Percentiles rank a stretch among this genome's conserved stretches.
phyloP scores from a whole-genome alignment of 2,329 filamentous ascomycete genomes.

The Penicillium janthinellum region DNA sequence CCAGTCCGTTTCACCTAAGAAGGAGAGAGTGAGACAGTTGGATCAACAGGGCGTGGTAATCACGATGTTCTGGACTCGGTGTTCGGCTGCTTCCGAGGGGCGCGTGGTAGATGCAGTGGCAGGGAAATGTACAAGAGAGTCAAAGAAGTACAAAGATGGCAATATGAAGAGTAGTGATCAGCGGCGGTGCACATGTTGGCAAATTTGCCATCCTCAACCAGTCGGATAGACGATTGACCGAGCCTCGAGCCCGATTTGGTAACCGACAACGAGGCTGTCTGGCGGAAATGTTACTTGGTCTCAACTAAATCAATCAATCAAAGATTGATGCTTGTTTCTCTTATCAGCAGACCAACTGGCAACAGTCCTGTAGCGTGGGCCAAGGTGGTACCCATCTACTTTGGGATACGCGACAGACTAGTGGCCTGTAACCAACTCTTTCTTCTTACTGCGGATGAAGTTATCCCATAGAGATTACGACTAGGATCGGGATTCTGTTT shows the following conservation, averaged over 20 bases:
- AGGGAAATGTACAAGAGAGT: no score
- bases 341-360: not conserved
- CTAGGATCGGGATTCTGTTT: not conserved
- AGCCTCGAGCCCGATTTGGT: not conserved
- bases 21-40: not conserved
- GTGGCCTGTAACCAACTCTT: not conserved
- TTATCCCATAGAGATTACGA: not conserved
- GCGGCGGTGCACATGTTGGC: not conserved
- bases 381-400: not conserved
- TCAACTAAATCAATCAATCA: not conserved
- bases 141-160: not conserved
- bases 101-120: not conserved
- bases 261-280: not conserved
- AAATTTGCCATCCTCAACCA: not conserved
- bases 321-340: not conserved
- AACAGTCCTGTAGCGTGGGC: no score
- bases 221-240: not conserved
- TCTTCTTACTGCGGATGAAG: not conserved
- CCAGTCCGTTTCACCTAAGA: no score
- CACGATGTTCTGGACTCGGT: conserved; percentile 10
- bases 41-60: conserved; percentile 9
- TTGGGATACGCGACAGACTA: not conserved
- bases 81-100: conserved; percentile 20
- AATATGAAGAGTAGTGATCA: not conserved
- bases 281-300: not conserved